Evolutionary conservation across 768 basidiomycete species (phyloP), one percentile per base, ranked within the genome.

Genomic region (Boletus barrowsii): DNA sequence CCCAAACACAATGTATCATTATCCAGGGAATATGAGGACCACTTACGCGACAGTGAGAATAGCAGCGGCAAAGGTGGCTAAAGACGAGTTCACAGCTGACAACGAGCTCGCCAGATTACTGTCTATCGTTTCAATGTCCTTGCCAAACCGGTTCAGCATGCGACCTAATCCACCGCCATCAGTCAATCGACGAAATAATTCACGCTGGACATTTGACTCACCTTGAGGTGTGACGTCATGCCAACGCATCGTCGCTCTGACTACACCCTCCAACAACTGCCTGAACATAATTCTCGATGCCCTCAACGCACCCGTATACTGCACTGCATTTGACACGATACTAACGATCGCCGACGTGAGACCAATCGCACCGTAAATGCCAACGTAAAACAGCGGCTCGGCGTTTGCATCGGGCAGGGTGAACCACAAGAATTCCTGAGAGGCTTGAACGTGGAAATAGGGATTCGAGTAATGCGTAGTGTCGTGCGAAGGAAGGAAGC

Each of bases 81-180:
- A 69, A 2, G 88, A 90, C 0, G 83, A 79, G 63, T 92, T 90
- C 45, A 95, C 89, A 1, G 83, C 79, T 60, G 90, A 84, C 26
- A 93, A 72, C 1, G 87, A 83, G 11, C 79, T 68, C 0, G 86
- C 83, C 32, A 92, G 73, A 4, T 83, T 85, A 0, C 78, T 77
- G 65, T 96, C 94, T 18, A 96, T 88, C 0, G 89, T 93, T 69
- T 93, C 92, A 35, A 95, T 79, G 63, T 96, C 92, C 75, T 86
- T 87, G 62, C 83, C 87, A 64, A 94, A 93, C 6, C 92, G 82
- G 69, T 93, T 94, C 60, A 94, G 76, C 79, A 94, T 86, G 3
- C 90, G 86, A 37, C 90, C 89, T 83, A 50, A 26, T 24, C 20
- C 47, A 7, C 53, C 49, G 10, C 33, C 36, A 17, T 44, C 33